Conservation (phyloP, 306 rosid species). For the Vigna reflexopilosa region DNA sequence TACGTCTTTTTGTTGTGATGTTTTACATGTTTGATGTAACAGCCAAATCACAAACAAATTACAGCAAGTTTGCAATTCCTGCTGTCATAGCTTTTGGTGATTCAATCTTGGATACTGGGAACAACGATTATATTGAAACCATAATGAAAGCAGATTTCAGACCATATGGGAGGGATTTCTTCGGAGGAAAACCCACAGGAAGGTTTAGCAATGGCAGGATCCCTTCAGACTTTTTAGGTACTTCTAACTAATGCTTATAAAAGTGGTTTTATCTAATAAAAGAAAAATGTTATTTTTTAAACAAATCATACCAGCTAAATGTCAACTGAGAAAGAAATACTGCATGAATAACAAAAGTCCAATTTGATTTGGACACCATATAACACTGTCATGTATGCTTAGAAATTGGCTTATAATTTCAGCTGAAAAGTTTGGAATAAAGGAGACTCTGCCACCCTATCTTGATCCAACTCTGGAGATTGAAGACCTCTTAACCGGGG, state of each 20-base stretch:
- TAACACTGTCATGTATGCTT: not conserved
- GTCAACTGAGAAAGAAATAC: not conserved
- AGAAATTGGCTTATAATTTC: slow-evolving; percentile 18
- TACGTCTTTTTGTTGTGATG: not conserved
- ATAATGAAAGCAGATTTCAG: slow-evolving; percentile 19
- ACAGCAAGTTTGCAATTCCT: slow-evolving; percentile 24
- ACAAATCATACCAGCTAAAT: too few relatives aligned
- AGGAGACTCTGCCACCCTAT: slow-evolving; percentile 49
- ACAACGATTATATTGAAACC: slow-evolving; percentile 42
- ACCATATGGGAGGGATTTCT: slow-evolving; percentile 50
- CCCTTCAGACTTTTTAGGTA: slow-evolving; percentile 46
- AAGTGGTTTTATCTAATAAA: too few relatives aligned
- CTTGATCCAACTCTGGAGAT: slow-evolving; percentile 50
- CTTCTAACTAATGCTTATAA: not conserved
- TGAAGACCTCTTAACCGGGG: slow-evolving; percentile 57
- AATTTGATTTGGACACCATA: not conserved
- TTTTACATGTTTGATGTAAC: slow-evolving; percentile 31
- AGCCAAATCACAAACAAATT: slow-evolving; percentile 4
- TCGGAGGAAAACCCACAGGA: slow-evolving; percentile 41
- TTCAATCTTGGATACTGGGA: slow-evolving; percentile 50
- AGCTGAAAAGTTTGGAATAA: slow-evolving; percentile 52
- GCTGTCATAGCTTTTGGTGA: slow-evolving; percentile 49
- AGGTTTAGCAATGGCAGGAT: slow-evolving; percentile 51
- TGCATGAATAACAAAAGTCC: not conserved
- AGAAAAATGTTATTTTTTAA: too few relatives aligned